These are phyloP conservation scores for Kazachstania sp. DNA, from an alignment of 1,139 yeast genomes.

Conservation along the genomic window DNA sequence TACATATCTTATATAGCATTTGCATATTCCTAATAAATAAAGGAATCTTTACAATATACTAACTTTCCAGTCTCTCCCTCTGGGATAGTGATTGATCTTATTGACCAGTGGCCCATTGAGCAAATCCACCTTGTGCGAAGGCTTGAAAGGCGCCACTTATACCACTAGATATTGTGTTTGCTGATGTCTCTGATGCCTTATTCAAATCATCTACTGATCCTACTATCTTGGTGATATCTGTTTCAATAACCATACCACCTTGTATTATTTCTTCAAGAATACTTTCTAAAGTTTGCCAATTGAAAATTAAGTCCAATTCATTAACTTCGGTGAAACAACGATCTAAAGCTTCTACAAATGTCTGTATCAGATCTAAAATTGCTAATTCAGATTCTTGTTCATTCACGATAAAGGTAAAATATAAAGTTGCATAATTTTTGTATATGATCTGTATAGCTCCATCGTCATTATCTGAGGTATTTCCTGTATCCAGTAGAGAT, in stretches of 20 bases:
- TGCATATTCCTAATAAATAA: background rate
- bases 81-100: conserved; percentile 6
- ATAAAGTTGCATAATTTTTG: conserved; percentile 88
- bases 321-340: conserved; percentile 90
- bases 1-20: background rate
- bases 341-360: conserved; percentile 90
- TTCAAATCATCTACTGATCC: conserved; percentile 47
- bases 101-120: conserved; percentile 30
- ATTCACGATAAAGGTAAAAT: conserved; percentile 91
- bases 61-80: no score
- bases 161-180: conserved; percentile 18
- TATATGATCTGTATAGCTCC: conserved; percentile 85
- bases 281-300: conserved; percentile 93
- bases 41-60: background rate
- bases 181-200: conserved; percentile 22
- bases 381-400: conserved; percentile 94
- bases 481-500: conserved; percentile 39
- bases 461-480: conserved; percentile 63
- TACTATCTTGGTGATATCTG: conserved; percentile 77
- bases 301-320: conserved; percentile 89
- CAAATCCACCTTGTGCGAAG: conserved; percentile 25
- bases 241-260: conserved; percentile 98
- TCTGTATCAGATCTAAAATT: conserved; percentile 86
- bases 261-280: conserved; percentile 89
- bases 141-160: conserved; percentile 28